Conservation (phyloP, 2,329 filamentous ascomycete species). For the Karstenula rhodostoma region DNA sequence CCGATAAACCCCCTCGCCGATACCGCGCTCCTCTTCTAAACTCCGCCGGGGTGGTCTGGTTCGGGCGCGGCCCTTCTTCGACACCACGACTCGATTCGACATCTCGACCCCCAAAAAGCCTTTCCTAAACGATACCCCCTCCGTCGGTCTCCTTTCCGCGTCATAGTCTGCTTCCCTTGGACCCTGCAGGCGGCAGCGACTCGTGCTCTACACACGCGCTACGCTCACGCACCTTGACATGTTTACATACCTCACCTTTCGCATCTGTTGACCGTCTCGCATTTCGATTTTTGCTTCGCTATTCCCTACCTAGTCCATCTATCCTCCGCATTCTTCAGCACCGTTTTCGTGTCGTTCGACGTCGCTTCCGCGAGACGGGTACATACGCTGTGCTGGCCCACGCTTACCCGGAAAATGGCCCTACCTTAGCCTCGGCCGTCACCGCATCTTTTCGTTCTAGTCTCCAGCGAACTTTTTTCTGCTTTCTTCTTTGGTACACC, state of each 20-base stretch:
- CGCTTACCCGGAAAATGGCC: background rate
- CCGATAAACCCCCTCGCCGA: constrained; percentile 26
- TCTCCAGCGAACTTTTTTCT: too few relatives aligned
- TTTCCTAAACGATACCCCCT: constrained; percentile 26
- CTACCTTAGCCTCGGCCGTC: background rate
- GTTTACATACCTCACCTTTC: background rate
- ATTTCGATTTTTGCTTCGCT: too few relatives aligned
- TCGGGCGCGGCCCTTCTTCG: constrained; percentile 1
- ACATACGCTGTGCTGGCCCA: constrained; percentile 7
- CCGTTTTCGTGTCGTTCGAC: too few relatives aligned
- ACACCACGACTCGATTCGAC: background rate
- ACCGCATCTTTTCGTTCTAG: background rate
- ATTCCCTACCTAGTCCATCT: too few relatives aligned
- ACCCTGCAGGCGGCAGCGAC: background rate
- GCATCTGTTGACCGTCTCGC: background rate
- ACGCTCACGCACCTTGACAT: background rate
- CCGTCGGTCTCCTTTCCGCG: constrained; percentile 15
- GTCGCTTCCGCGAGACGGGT: background rate
- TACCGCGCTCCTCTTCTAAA: background rate
- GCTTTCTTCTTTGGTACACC: constrained; percentile 13
- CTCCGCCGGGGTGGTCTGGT: background rate
- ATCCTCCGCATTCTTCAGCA: background rate
- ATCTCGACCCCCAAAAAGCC: background rate
- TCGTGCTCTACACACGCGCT: background rate
- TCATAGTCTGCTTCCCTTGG: constrained; percentile 14